Conservation (phyloP, 768 basidiomycete genomes). For the Rubroboletus pulcherrimus region DNA sequence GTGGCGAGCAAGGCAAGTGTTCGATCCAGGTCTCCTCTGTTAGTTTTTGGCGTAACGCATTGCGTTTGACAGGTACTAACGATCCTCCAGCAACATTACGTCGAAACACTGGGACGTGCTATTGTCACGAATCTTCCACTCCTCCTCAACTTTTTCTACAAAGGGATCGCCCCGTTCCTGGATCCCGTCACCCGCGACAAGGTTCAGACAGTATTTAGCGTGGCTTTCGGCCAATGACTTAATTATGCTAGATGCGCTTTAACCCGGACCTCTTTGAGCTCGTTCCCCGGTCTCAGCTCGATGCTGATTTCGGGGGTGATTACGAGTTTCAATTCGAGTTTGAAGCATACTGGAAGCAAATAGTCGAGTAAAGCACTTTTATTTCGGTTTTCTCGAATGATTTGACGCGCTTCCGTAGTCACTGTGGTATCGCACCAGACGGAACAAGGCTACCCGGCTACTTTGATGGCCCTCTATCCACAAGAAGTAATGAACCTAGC, state of each 20-base stretch:
- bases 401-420: slow-evolving; percentile 32
- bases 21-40: not conserved
- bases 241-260: slow-evolving; percentile 66
- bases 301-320: slow-evolving; percentile 79
- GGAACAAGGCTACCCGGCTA: slow-evolving; percentile 43
- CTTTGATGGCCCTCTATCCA: slow-evolving; percentile 23
- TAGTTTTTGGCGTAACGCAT: not conserved
- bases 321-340: slow-evolving; percentile 72
- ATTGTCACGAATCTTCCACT: slow-evolving; percentile 78
- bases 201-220: slow-evolving; percentile 34
- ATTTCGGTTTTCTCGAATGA: not conserved
- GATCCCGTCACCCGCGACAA: slow-evolving; percentile 89
- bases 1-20: slow-evolving; percentile 66
- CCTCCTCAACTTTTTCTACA: slow-evolving; percentile 74
- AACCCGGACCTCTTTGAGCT: slow-evolving; percentile 80
- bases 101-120: slow-evolving; percentile 82
- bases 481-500: not conserved
- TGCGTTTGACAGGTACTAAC: slow-evolving; percentile 49
- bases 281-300: slow-evolving; percentile 70
- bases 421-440: slow-evolving; percentile 54
- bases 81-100: slow-evolving; percentile 86
- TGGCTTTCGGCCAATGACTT: not conserved
- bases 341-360: slow-evolving; percentile 73
- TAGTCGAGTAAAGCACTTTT: slow-evolving; percentile 51
- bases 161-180: slow-evolving; percentile 80